Conservation (phyloP, 805 yeast genomes). For the Yarrowia sp. region DNA sequence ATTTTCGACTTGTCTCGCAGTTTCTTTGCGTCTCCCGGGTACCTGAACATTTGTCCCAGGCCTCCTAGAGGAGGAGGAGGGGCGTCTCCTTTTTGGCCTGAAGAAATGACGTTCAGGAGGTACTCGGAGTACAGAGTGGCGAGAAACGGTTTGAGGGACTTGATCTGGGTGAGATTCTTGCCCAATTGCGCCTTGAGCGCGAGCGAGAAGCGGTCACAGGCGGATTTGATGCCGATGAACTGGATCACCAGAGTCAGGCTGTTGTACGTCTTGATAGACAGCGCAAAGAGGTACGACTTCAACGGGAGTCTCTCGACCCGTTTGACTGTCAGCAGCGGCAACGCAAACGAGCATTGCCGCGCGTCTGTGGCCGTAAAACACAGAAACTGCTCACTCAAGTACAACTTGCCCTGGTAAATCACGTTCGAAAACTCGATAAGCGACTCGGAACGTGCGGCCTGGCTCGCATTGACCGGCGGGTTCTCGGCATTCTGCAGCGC, state of each 20-base stretch:
- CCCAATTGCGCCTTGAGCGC: slow-evolving; percentile 59
- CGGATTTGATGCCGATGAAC: slow-evolving; percentile 74
- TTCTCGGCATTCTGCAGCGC: slow-evolving; percentile 34
- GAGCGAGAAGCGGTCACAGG: slow-evolving; percentile 77
- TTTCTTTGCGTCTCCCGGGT: slow-evolving; percentile 83
- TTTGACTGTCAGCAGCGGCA: slow-evolving; percentile 75
- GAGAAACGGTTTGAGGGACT: slow-evolving; percentile 59
- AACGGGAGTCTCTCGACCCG: slow-evolving; percentile 85
- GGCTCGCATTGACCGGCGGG: slow-evolving; percentile 29
- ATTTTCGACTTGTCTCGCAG: slow-evolving; percentile 79
- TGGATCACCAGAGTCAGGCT: slow-evolving; percentile 63
- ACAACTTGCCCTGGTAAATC: slow-evolving; percentile 50
- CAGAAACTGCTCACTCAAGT: slow-evolving; percentile 69
- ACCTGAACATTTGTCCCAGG: slow-evolving; percentile 76
- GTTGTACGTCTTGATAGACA: slow-evolving; percentile 66
- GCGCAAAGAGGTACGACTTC: slow-evolving; percentile 71
- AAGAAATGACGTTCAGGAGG: slow-evolving; percentile 47
- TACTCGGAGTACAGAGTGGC: slow-evolving; percentile 82
- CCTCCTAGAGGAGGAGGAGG: slow-evolving; percentile 68
- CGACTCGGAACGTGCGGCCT: slow-evolving; percentile 30
- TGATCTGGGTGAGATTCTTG: slow-evolving; percentile 61
- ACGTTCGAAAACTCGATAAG: slow-evolving; percentile 28
- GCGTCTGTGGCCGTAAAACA: slow-evolving; percentile 73
- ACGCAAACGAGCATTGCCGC: slow-evolving; percentile 60
- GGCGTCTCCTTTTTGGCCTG: slow-evolving; percentile 23